phyloP scores from a whole-genome alignment of 441 rosid species.

The Pelargonium citronellum region DNA sequence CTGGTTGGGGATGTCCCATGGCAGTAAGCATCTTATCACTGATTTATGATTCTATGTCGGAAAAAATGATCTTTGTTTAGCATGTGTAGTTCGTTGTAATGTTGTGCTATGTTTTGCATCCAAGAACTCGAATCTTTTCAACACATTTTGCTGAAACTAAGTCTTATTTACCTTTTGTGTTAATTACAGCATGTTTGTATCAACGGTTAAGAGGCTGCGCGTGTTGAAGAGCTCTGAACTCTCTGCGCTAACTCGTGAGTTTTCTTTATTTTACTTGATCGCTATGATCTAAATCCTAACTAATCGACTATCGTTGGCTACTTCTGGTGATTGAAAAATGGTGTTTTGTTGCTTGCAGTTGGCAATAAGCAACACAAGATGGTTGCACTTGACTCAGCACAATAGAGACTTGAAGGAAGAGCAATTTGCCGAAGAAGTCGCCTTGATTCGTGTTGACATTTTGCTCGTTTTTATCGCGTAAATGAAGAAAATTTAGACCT shows the following conservation, averaged over 20 bases:
- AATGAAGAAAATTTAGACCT: too few relatives aligned
- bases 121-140: too few relatives aligned
- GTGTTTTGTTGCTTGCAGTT: constrained; percentile 2
- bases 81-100: not conserved
- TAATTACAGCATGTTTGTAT: constrained; percentile 63
- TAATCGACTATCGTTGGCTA: not conserved
- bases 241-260: constrained; percentile 53
- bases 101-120: not conserved
- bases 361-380: not conserved
- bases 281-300: not conserved
- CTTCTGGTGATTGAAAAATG: not conserved
- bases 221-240: constrained; percentile 65
- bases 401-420: too few relatives aligned
- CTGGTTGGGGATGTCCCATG: constrained; percentile 44
- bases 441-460: too few relatives aligned
- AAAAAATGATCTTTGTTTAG: not conserved
- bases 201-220: constrained; percentile 68
- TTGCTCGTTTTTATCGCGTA: too few relatives aligned
- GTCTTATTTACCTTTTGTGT: not conserved
- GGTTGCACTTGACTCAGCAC: too few relatives aligned
- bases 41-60: constrained; percentile 7
- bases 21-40: constrained; percentile 36
- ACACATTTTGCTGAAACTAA: too few relatives aligned
- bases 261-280: not conserved
- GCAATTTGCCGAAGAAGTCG: too few relatives aligned